Base-by-base conservation (phyloP, 2,329 filamentous ascomycete genomes). In the Fusarium sp. region DNA sequence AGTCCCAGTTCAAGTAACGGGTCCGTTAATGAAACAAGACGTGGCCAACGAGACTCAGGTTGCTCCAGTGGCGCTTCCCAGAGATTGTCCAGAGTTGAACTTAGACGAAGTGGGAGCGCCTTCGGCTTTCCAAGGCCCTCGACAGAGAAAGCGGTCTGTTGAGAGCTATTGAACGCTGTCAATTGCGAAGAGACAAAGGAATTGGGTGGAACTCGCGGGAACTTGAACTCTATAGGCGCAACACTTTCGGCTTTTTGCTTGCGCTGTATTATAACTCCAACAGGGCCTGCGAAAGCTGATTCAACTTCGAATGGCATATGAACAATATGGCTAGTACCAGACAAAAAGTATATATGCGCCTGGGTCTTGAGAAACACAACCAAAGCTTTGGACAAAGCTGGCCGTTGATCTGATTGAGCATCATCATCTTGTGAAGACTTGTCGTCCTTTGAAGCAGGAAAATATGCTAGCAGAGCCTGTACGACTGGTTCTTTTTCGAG, bases 261-360 rank as follows among this genome's bases (percentile, higher is more conserved):
- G 65, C 94, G 87, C 80, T 98, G 95, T 59, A 99, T 88, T 21
- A 99, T 87, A 51, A 98, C 86, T 27, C 96, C 96, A 32, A 89
- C 86, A 8, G 94, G 92, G 14, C 93, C 92, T 37, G 95, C 89
- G 78, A 94, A 93, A 30, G 93, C 94, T 55, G 89, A 89, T 77
- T 97, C 93, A 43, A 98, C 92, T 80, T 98, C 94, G 76, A 99
- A 99, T 3, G 95, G 95, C 76, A 99, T 89, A 78, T 97, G 93
- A 49, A 98, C 87, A 62, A 97, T 89, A 85, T 99, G 93, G 76
- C 89, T 96, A 34, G 93, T 90, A 21, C 95, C 95, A 3, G 92
- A 89, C 40, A 98, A 87, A 78, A 97, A 98, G 83, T 94, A 97
- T 70, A 99, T 89, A 77, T 98, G 95, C 23, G 93, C 94, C 77